Conservation (phyloP, 1,139 yeast species). For the Scheffersomyces segobiensis region DNA sequence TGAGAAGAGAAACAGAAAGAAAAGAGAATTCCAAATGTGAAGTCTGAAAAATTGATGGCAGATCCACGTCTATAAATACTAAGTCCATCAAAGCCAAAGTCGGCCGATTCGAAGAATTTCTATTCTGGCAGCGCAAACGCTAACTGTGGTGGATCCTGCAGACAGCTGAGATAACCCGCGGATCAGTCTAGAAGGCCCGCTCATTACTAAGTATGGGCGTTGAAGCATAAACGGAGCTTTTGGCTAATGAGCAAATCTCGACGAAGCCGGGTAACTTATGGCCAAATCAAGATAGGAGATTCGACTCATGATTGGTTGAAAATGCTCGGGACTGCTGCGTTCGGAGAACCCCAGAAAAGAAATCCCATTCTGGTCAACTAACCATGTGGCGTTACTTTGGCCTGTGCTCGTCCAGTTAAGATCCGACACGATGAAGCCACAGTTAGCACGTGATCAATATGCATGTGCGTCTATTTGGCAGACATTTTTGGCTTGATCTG, state of each 20-base stretch:
- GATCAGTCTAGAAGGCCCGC: conserved; percentile 1
- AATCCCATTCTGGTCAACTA: not conserved
- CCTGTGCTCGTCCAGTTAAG: not conserved
- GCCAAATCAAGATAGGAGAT: not conserved
- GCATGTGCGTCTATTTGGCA: not conserved
- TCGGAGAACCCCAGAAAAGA: not conserved
- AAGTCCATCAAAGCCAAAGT: not conserved
- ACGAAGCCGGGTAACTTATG: not conserved
- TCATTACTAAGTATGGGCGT: not conserved
- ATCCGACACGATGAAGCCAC: not conserved
- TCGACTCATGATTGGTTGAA: not conserved
- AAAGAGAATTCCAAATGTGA: not conserved
- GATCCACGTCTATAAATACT: not conserved
- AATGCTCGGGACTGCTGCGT: not conserved
- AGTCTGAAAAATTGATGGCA: not conserved
- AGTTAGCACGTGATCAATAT: not conserved
- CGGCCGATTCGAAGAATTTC: not conserved
- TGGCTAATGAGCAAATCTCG: not conserved
- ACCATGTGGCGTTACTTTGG: not conserved
- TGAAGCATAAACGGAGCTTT: not conserved
- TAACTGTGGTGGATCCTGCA: not conserved
- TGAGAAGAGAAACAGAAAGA: not conserved
- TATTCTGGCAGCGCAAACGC: not conserved
- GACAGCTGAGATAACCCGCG: not conserved
- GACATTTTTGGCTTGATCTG: not conserved